Conservation (phyloP, 495 filamentous ascomycete species). For the Trichoderma orchidacearum region DNA sequence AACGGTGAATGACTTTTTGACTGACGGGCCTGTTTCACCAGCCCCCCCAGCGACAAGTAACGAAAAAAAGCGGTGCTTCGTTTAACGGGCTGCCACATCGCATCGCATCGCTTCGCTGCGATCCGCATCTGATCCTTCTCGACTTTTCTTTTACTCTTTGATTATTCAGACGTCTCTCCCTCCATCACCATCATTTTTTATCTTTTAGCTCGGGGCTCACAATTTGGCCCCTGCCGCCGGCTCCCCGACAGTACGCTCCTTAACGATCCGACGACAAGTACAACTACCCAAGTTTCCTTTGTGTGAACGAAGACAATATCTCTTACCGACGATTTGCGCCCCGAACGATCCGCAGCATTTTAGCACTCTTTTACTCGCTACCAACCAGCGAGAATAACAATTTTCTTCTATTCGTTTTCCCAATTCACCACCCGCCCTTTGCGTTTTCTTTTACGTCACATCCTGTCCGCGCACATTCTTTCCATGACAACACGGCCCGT, state of each 20-base stretch:
- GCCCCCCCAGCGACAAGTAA: neutral
- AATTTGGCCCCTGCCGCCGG: neutral
- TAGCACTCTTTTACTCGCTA: neutral
- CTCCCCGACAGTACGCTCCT: neutral
- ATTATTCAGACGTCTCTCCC: too few relatives aligned
- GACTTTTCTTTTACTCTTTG: neutral
- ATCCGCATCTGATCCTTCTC: neutral
- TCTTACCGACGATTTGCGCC: neutral
- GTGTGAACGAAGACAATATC: neutral
- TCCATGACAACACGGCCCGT: neutral
- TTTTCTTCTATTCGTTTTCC: neutral
- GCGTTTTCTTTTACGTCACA: neutral
- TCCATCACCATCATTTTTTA: too few relatives aligned
- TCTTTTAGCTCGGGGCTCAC: neutral
- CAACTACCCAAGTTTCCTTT: neutral
- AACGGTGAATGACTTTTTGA: too few relatives aligned
- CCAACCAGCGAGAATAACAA: too few relatives aligned
- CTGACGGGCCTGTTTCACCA: too few relatives aligned
- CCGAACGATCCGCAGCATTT: neutral
- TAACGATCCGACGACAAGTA: neutral
- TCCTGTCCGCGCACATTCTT: too few relatives aligned
- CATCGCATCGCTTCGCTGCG: neutral
- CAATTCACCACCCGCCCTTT: too few relatives aligned
- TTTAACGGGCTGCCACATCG: too few relatives aligned
- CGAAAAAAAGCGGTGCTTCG: neutral